Evolutionary conservation across 352 stramenopile species (phyloP).

Genomic region (Phytophthora quininea): DNA sequence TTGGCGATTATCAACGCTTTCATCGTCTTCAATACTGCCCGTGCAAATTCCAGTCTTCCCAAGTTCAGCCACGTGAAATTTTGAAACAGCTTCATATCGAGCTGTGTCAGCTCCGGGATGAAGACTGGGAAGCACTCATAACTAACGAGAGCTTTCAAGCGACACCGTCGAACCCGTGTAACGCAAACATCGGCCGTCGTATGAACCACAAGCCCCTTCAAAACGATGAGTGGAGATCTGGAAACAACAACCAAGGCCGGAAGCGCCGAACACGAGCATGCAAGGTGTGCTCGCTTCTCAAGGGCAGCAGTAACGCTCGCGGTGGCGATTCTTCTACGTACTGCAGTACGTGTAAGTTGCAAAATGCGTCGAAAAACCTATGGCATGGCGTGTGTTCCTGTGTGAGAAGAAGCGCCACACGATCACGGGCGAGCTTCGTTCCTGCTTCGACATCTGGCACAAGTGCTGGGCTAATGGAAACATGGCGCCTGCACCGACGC

Average conservation of each 20-base stretch:
- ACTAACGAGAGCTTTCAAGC: neutral
- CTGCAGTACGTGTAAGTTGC: slow-evolving; percentile 14
- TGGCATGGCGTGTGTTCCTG: slow-evolving; percentile 8
- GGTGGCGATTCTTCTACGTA: slow-evolving; percentile 10
- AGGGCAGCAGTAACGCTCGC: slow-evolving; percentile 4
- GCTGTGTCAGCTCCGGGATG: slow-evolving; percentile 15
- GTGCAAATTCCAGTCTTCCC: neutral
- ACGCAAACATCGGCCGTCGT: neutral
- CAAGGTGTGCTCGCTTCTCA: slow-evolving; percentile 19
- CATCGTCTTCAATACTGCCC: slow-evolving; percentile 15
- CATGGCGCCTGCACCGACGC: neutral
- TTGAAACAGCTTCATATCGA: slow-evolving; percentile 13
- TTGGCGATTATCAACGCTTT: slow-evolving; percentile 12
- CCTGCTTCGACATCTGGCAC: slow-evolving; percentile 19
- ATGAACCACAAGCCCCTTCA: neutral
- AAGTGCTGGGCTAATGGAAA: slow-evolving; percentile 11
- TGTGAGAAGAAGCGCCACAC: slow-evolving; percentile 10
- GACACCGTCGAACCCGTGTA: neutral
- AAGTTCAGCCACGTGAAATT: neutral
- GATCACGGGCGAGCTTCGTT: slow-evolving; percentile 3
- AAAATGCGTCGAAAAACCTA: slow-evolving; percentile 9
- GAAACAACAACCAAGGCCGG: slow-evolving; percentile 6
- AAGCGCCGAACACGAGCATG: slow-evolving; percentile 12
- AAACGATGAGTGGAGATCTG: slow-evolving; percentile 14
- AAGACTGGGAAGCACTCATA: slow-evolving; percentile 10